These are phyloP conservation scores for Podospora sp. DNA, from an alignment of 495 filamentous ascomycete genomes.

Conservation along the genomic window DNA sequence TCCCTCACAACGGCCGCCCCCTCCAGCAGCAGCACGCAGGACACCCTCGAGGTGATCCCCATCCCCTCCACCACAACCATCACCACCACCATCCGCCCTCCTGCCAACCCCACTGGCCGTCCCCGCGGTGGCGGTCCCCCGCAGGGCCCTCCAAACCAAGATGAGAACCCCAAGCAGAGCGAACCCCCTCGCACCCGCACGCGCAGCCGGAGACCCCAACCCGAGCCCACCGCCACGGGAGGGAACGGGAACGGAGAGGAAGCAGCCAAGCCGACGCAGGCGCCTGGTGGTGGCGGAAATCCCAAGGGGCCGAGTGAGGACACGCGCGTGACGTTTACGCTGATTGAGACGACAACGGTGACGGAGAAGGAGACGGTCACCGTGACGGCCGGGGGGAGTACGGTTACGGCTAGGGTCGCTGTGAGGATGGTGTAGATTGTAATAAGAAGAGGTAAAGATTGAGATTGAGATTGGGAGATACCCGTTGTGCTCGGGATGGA, in stretches of 20 bases:
- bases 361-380: constrained; percentile 13
- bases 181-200: background rate
- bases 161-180: background rate
- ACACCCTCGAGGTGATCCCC: constrained; percentile 20
- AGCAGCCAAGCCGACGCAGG: background rate
- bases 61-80: constrained; percentile 7
- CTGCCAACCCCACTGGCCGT: background rate
- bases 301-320: constrained; percentile 6
- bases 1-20: background rate
- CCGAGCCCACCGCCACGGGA: background rate
- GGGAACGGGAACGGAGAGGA: background rate
- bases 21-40: background rate
- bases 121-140: background rate
- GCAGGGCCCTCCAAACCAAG: background rate
- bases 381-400: constrained; percentile 9
- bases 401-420: constrained; percentile 14
- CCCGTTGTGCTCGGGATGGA: background rate
- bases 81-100: constrained; percentile 10
- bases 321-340: constrained; percentile 20
- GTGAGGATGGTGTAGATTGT: constrained; percentile 3
- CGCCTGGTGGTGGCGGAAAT: background rate
- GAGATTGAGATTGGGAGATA: background rate
- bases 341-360: constrained; percentile 23
- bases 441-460: background rate
- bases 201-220: background rate